Evolutionary conservation across 768 basidiomycete genomes (phyloP), one percentile per base, ranked within the genome.

Genomic region (Ramaria sp.): DNA sequence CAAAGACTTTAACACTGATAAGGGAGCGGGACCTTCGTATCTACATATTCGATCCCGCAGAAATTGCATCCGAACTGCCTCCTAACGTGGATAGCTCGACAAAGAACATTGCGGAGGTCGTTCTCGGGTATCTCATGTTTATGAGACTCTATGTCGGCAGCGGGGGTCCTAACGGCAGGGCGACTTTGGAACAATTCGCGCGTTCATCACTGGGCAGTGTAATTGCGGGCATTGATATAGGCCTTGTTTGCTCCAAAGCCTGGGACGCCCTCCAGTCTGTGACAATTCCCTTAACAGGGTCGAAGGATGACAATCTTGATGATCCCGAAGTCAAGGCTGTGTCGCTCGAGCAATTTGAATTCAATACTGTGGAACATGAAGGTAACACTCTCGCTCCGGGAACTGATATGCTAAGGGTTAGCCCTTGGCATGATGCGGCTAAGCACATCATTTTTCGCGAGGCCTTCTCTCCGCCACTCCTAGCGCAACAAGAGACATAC

Each of bases 391-490:
- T 63, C 9, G 42, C 54, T 13, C 54, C 63, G 17, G 66, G 54
- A 69, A 67, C 55, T 78, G 80, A 19, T 75, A 83, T 58, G 76
- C 79, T 59, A 82, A 83, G 61, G 80, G 82, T 84, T 43, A 73
- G 78, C 30, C 82, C 84, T 7, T 90, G 89, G 86, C 88, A 94
- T 63, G 83, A 87, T 59, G 88, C 86, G 2, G 90, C 91, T 15
- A 90, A 89, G 63, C 90, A 95, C 64, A 70, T 97, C 33, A 72
- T 97, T 51, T 97, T 96, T 79, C 84, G 88, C 34, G 77, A 86
- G 41, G 83, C 85, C 17, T 95, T 89, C 71, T 71, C 78, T 15
- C 79, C 84, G 7, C 68, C 76, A 20, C 57, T 65, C 3, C 54
- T 67, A 2, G 63, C 70, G 5, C 65, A 65, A 42, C 54, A 63